A percentile compares a stretch with the other conserved stretches of the same genome.
Conservation (phyloP, 1,284 basidiomycete genomes). For the Ustilago trichophora region DNA sequence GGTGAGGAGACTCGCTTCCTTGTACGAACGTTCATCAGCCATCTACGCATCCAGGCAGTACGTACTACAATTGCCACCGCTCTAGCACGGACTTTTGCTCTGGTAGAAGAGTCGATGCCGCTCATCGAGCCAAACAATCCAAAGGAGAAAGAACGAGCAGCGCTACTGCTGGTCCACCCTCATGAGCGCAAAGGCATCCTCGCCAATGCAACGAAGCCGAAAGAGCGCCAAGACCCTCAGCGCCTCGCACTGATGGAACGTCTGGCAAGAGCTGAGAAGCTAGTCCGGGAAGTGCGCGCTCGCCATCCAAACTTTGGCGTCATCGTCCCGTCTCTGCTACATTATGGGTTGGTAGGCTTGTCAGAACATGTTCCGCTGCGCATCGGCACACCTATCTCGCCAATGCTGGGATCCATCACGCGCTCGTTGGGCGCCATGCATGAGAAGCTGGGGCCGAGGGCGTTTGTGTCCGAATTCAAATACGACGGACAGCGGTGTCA, state of each 20-base stretch:
- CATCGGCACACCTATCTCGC: slow-evolving; percentile 73
- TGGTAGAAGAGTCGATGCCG: slow-evolving; percentile 65
- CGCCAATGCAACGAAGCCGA: slow-evolving; percentile 61
- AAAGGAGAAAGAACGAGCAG: slow-evolving; percentile 25
- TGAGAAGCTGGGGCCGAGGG: slow-evolving; percentile 71
- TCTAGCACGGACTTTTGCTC: slow-evolving; percentile 80
- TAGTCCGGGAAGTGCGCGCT: slow-evolving; percentile 78
- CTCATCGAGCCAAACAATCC: slow-evolving; percentile 5
- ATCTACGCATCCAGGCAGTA: slow-evolving; percentile 83
- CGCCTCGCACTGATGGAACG: slow-evolving; percentile 55
- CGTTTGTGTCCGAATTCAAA: slow-evolving; percentile 73
- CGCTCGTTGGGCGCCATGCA: slow-evolving; percentile 86
- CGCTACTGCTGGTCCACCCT: slow-evolving; percentile 23
- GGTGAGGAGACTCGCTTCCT: slow-evolving; percentile 89
- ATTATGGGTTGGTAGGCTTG: slow-evolving; percentile 56
- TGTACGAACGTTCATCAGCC: slow-evolving; percentile 80
- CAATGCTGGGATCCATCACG: slow-evolving; percentile 72
- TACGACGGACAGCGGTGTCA: slow-evolving; percentile 89
- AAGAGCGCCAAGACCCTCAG: slow-evolving; percentile 62
- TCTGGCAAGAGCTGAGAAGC: slow-evolving; percentile 59
- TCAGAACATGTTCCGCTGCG: slow-evolving; percentile 73
- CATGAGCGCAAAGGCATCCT: slow-evolving; percentile 53
- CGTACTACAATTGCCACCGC: slow-evolving; percentile 82
- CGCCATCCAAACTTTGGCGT: slow-evolving; percentile 88
- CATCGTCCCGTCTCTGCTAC: slow-evolving; percentile 74